A percentile compares a stretch with the other conserved stretches of the same genome.
Conservation (phyloP, 2,329 filamentous ascomycete species). For the Cladophialophora psammophila region DNA sequence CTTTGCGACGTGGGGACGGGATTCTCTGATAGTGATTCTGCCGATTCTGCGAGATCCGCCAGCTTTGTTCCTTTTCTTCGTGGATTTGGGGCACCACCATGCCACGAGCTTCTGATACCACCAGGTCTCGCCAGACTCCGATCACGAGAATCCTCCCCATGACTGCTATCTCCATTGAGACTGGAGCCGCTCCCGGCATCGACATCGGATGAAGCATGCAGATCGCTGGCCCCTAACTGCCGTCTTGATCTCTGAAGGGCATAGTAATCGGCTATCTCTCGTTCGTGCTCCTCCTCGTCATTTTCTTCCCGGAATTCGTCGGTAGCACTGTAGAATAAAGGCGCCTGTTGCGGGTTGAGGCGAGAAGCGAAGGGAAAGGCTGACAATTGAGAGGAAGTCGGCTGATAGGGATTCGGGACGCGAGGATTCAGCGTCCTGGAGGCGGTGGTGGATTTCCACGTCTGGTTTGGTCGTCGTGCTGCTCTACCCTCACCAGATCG, state of each 20-base stretch:
- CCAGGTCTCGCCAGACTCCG: conserved; percentile 53
- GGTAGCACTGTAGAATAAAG: conserved; percentile 90
- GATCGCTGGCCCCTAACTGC: conserved; percentile 81
- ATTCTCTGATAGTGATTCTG: conserved; percentile 51
- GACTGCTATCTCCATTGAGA: conserved; percentile 61
- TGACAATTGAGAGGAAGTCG: conserved; percentile 72
- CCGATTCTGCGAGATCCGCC: conserved; percentile 45
- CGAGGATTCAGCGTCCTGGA: conserved; percentile 43
- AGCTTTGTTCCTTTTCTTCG: conserved; percentile 50
- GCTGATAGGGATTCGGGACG: conserved; percentile 76
- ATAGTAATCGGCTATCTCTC: conserved; percentile 93
- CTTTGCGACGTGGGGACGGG: conserved; percentile 59
- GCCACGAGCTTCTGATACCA: conserved; percentile 66
- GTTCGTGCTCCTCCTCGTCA: conserved; percentile 86
- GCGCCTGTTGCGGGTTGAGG: conserved; percentile 76
- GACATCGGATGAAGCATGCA: conserved; percentile 85
- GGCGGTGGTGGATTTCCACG: conserved; percentile 55
- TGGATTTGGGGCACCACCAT: conserved; percentile 54
- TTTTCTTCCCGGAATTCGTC: conserved; percentile 93
- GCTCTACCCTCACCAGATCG: conserved; percentile 58
- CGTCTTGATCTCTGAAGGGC: conserved; percentile 88
- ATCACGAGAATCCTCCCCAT: conserved; percentile 49
- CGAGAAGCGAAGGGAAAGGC: conserved; percentile 82
- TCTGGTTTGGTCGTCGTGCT: conserved; percentile 53
- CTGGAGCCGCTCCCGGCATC: conserved; percentile 72